Evolutionary conservation across 345 rosid genomes (phyloP).

Genomic region (Rhizophora mangle): DNA sequence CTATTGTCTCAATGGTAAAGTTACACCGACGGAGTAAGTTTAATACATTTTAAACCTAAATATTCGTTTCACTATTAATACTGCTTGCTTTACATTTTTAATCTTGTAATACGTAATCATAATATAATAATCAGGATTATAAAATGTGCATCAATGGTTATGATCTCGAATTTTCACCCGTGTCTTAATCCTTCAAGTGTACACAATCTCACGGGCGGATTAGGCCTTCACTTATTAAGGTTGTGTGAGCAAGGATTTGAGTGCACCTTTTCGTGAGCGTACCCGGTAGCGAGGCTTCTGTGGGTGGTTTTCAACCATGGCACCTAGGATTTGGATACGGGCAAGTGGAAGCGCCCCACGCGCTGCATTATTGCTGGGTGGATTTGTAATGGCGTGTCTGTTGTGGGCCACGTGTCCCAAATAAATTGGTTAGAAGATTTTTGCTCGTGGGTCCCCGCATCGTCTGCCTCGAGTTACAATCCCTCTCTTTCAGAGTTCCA

Average conservation of each 20-base stretch:
- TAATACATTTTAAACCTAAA: no score
- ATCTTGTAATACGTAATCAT: no score
- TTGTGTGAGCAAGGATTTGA: not conserved
- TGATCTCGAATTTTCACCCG: no score
- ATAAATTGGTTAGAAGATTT: no score
- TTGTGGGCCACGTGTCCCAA: not conserved
- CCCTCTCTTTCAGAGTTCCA: not conserved
- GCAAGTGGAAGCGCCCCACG: conserved; percentile 1
- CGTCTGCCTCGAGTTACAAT: no score
- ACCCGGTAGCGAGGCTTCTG: not conserved
- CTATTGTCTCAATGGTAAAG: no score
- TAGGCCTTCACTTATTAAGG: not conserved
- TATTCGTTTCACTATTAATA: no score
- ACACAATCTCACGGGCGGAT: conserved; percentile 40
- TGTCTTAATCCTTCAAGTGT: conserved; percentile 33
- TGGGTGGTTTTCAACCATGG: conserved; percentile 27
- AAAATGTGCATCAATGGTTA: not conserved
- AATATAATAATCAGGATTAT: no score
- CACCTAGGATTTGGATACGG: conserved; percentile 19
- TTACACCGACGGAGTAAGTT: no score
- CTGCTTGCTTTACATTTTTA: no score
- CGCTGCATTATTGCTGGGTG: not conserved
- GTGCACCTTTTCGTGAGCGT: conserved; percentile 16
- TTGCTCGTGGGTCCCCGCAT: conserved; percentile 1
- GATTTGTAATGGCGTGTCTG: not conserved